These are phyloP conservation scores for Calonectria naviculata DNA, from an alignment of 2,329 filamentous ascomycete genomes.

Conservation along the genomic window DNA sequence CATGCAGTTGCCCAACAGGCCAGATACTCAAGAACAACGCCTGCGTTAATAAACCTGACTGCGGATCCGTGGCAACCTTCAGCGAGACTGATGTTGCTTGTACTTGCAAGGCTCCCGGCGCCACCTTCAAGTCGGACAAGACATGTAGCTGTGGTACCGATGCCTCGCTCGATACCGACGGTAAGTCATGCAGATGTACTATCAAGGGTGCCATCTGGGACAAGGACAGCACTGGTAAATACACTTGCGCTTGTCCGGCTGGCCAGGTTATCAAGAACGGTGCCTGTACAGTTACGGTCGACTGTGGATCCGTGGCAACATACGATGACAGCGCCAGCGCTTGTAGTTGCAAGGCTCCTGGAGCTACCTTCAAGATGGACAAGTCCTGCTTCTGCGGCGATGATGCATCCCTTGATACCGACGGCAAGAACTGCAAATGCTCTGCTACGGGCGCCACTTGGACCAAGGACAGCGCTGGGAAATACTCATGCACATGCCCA, in stretches of 20 bases:
- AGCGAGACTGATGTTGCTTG: neutral
- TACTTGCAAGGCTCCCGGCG: neutral
- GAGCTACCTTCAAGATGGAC: neutral
- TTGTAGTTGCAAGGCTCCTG: neutral
- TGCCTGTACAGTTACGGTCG: neutral
- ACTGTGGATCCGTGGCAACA: neutral
- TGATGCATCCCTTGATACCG: neutral
- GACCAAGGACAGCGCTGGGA: neutral
- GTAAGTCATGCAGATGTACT: neutral
- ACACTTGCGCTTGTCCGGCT: neutral
- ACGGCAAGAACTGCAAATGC: neutral
- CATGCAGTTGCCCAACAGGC: neutral
- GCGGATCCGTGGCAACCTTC: neutral
- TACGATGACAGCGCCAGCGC: neutral
- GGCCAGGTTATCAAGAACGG: neutral
- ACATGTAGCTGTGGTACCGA: neutral
- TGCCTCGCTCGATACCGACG: neutral
- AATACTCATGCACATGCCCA: neutral
- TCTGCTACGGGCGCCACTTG: neutral
- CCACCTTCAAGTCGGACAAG: neutral
- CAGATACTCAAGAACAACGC: neutral
- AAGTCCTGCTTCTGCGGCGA: neutral
- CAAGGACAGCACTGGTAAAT: neutral
- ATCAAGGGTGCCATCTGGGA: neutral
- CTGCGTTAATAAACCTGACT: neutral